Evolutionary conservation across 2,329 filamentous ascomycete species (phyloP), one percentile per base, ranked within the genome.

Genomic region (Apiospora koreana): DNA sequence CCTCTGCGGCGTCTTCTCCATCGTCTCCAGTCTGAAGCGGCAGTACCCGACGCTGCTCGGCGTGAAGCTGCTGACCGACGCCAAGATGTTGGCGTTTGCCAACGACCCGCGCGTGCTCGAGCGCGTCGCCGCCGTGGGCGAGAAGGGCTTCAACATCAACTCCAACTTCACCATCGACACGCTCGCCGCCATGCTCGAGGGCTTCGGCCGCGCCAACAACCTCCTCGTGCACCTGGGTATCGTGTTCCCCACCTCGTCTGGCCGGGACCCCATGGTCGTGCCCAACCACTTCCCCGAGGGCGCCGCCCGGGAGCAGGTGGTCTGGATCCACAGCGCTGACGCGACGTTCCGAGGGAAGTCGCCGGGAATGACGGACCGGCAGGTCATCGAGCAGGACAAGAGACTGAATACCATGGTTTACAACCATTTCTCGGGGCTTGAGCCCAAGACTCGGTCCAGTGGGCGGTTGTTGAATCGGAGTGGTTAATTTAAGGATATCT

Each of bases 121-220:
- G 16, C 54, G 54, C 28, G 18, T 62, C 18, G 7, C 18, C 18
- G 69, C 14, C 23, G 25, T 72, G 14, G 58, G 41, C 12, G 38
- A 42, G 10, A 9, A 16, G 12, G 38, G 25, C 23, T n/a, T 28
- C 42, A 69, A 72, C 71, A 14, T 9, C 21, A 16, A 42, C 7
- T n/a, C 21, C 43, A 68, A 69, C 69, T 68, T 69, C 42, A 65
- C 46, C 12, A 21, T 50, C 18, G 71, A 72, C 65, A 68, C 69
- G 65, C 35, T 67, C 10, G 70, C 69, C 3, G 45, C 38, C 21
- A 65, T 65, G 35, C 48, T 71, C 50, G 45, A 64, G 25, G 25
- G 42, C 23, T 72, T 68, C 68, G 65, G 68, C 42, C 12, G 7
- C 6, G 7, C 10, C 5, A 2, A 28, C 45, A n/a, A 8, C 43